Base-by-base conservation (phyloP, 352 stramenopile genomes). In the Vaucheria bursata region DNA sequence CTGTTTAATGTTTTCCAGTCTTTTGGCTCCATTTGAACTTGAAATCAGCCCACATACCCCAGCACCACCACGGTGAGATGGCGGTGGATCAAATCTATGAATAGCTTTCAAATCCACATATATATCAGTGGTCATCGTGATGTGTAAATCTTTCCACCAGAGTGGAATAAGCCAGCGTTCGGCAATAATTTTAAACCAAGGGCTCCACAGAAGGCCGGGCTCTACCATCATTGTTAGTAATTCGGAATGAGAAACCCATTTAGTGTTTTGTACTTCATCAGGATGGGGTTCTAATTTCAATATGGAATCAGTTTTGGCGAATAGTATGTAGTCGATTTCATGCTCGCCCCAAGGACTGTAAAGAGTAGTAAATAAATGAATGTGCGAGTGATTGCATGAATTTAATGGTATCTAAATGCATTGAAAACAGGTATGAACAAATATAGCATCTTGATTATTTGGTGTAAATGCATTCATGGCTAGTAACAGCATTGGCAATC, bases 261-360 rank as follows among this genome's bases (percentile, higher is more conserved):
- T 7, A 31, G 53, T 68, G 53, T 68, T 87, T 84, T 93, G 97
- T 25, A 97, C 94, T 84, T 98, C 95, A 40, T 98, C 96, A 35
- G 88, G 84, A 83, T 98, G 96, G 8, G 94, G 85, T 18, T 92
- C 82, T 35, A 98, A 74, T 29, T 84, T 0, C 18, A 31, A 36
- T 71, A 31, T 36, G 45, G 25, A 45, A 7, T 33, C 36, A n/a
- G 90, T 73, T 74, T 87, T 81, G 37, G 91, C 89, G 50, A 98
- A 92, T 1, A 99, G 86, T 39, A 98, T 94, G 85, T 98, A 97
- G 81, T 99, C 96, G 84, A 99, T 96, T 83, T 99, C 96, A 82
- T 98, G 97, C 85, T 99, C 95, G 52, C 84, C 79, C 83, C 82
- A 85, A 33, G 79, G 79, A 40, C 74, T 68, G 53, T 34, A 7